Evolutionary conservation across 1,284 basidiomycete species (phyloP).

Genomic region (Tilletia indica): DNA sequence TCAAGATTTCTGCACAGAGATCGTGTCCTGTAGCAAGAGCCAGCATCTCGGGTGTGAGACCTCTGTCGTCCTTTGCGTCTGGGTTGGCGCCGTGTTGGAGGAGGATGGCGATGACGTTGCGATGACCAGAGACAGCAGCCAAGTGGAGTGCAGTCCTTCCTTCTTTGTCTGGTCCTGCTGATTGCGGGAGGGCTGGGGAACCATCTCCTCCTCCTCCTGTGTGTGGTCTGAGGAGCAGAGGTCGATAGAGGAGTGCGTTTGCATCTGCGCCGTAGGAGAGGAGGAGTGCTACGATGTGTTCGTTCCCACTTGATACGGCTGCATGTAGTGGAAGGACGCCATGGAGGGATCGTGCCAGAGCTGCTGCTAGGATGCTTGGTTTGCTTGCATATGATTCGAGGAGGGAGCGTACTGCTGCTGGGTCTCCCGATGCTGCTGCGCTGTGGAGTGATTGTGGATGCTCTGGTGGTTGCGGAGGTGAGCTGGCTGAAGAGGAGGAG

Average conservation of each 20-base stretch:
- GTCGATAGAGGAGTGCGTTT: conserved; percentile 27
- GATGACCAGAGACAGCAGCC: conserved; percentile 51
- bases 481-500: neutral
- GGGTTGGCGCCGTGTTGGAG: conserved; percentile 47
- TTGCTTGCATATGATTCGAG: conserved; percentile 43
- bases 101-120: conserved; percentile 40
- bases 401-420: conserved; percentile 28
- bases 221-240: conserved; percentile 8
- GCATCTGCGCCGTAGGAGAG: conserved; percentile 49
- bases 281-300: conserved; percentile 40
- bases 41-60: conserved; percentile 40
- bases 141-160: conserved; percentile 53
- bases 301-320: conserved; percentile 46
- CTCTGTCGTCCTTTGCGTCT: conserved; percentile 38
- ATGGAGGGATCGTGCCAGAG: conserved; percentile 29
- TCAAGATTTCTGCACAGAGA: conserved; percentile 28
- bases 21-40: conserved; percentile 38
- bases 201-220: conserved; percentile 5
- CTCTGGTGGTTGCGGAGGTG: neutral
- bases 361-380: conserved; percentile 6
- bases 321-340: conserved; percentile 51
- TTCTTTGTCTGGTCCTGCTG: conserved; percentile 38
- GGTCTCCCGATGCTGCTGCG: conserved; percentile 46
- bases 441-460: conserved; percentile 38
- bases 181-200: neutral